Conservation (phyloP, 2,329 filamentous ascomycete genomes). For the Fonsecaea pedrosoi region DNA sequence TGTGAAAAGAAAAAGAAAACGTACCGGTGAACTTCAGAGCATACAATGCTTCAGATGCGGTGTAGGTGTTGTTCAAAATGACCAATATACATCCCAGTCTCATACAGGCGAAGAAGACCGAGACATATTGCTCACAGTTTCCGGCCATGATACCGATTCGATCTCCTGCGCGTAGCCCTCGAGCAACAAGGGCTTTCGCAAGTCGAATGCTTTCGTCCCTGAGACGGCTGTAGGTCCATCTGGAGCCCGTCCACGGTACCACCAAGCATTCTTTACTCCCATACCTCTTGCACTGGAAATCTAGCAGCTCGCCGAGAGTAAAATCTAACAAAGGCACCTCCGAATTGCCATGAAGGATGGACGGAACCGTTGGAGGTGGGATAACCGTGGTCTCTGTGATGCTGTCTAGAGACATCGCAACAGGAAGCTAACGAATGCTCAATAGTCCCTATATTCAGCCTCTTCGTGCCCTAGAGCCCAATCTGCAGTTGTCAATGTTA, state of each 20-base stretch:
- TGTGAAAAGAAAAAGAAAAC: conserved; percentile 34
- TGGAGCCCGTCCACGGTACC: conserved; percentile 75
- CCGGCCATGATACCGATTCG: conserved; percentile 76
- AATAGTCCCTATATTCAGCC: background rate
- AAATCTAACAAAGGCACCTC: conserved; percentile 73
- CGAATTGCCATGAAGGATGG: conserved; percentile 71
- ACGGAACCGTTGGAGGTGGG: conserved; percentile 42
- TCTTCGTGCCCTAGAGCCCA: background rate
- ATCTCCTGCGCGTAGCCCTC: conserved; percentile 72
- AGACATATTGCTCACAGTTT: conserved; percentile 64
- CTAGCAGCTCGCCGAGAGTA: conserved; percentile 74
- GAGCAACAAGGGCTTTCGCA: conserved; percentile 69
- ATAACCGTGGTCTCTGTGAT: conserved; percentile 3
- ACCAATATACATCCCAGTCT: conserved; percentile 72
- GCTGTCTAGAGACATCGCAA: conserved; percentile 14
- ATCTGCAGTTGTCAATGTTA: background rate
- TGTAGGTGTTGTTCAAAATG: conserved; percentile 84
- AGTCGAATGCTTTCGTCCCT: conserved; percentile 67
- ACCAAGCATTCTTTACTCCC: conserved; percentile 72
- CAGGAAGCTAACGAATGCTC: background rate
- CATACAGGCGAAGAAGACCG: conserved; percentile 75
- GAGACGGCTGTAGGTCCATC: conserved; percentile 74
- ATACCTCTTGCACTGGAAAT: conserved; percentile 71
- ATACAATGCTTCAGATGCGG: conserved; percentile 72
- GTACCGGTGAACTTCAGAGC: conserved; percentile 73